Conservation (phyloP, 108 stramenopile species). For the Skeletonema menzelii region DNA sequence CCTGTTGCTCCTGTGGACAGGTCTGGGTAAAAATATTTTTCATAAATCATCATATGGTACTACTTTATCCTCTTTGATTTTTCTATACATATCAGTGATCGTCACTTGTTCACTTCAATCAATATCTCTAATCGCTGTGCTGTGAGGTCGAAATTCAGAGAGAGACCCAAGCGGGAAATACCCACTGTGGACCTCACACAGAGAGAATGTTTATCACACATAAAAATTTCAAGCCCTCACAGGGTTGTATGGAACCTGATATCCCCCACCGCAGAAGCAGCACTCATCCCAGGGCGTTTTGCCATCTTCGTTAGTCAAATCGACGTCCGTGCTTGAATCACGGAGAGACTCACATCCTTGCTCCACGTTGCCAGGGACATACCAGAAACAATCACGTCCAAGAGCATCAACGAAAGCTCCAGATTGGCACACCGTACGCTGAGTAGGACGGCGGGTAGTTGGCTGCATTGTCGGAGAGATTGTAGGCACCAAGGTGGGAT, state of each 20-base stretch:
- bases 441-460: neutral
- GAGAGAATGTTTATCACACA: neutral
- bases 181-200: too few relatives aligned
- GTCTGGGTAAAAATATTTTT: neutral
- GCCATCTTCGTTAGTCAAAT: neutral
- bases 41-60: neutral
- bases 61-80: neutral
- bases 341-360: neutral
- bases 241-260: neutral
- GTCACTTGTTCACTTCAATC: neutral
- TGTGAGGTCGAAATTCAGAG: too few relatives aligned
- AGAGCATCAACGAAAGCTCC: neutral
- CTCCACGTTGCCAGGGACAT: neutral
- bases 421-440: neutral
- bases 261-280: neutral
- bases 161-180: too few relatives aligned
- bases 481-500: neutral
- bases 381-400: neutral
- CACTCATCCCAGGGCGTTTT: neutral
- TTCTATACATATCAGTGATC: neutral
- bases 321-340: neutral
- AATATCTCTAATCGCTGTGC: neutral
- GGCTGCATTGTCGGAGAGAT: neutral
- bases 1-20: neutral
- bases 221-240: neutral